Evolutionary conservation across 2,329 filamentous ascomycete species (phyloP).

Genomic region (Cytospora piceae): DNA sequence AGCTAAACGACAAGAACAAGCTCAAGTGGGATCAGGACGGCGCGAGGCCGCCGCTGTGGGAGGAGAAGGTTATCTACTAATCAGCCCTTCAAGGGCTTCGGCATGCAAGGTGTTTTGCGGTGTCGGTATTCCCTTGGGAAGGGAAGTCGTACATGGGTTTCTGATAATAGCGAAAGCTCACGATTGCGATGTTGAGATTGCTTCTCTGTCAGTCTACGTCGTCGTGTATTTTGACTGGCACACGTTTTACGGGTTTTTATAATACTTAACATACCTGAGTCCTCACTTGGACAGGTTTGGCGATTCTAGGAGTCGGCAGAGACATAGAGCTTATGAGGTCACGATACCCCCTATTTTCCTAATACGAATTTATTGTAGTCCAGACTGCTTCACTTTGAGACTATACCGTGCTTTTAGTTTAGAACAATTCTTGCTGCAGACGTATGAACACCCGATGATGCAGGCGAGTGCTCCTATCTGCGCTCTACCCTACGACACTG

Average conservation of each 20-base stretch:
- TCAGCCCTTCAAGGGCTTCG: background rate
- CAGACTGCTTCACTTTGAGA: background rate
- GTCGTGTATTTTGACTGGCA: conserved; percentile 4
- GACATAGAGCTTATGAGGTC: background rate
- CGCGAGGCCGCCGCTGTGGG: conserved; percentile 42
- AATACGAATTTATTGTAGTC: background rate
- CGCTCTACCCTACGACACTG: no score
- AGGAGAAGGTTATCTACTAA: conserved; percentile 43
- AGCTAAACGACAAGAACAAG: conserved; percentile 69
- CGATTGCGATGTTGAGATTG: background rate
- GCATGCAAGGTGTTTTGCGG: background rate
- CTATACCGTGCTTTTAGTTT: background rate
- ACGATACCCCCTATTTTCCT: conserved; percentile 21
- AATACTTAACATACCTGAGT: conserved; percentile 17
- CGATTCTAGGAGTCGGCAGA: conserved; percentile 12
- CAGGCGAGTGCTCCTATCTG: no score
- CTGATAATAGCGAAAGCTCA: background rate
- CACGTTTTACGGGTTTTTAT: conserved; percentile 1
- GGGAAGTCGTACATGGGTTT: background rate
- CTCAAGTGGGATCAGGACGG: conserved; percentile 42
- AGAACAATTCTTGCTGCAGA: background rate
- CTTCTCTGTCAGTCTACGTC: background rate
- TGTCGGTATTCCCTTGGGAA: background rate
- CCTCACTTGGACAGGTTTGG: conserved; percentile 6
- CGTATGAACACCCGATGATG: no score